Evolutionary conservation across 306 rosid genomes (phyloP).

Genomic region (Prunus armeniaca): DNA sequence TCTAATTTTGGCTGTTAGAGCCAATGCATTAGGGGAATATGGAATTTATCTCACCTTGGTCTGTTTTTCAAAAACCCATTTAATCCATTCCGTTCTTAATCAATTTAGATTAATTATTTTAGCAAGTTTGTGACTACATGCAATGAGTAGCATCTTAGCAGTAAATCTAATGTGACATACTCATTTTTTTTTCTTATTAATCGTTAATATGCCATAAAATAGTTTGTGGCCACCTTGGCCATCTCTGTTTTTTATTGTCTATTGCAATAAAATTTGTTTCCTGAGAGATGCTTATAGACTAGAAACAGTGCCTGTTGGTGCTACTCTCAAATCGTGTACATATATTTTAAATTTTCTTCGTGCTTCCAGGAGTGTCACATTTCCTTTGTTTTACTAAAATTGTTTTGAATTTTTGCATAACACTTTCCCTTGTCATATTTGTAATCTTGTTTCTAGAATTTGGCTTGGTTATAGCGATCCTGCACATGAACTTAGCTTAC

Average conservation of each 20-base stretch:
- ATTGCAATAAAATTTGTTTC: too few relatives aligned
- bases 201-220: not conserved
- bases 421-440: not conserved
- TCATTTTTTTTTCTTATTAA: not conserved
- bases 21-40: not conserved
- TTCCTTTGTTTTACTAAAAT: not conserved
- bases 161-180: not conserved
- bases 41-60: not conserved
- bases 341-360: not conserved
- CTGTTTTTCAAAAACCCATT: conserved; percentile 1
- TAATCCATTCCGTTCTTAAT: not conserved
- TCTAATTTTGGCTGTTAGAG: not conserved
- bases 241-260: too few relatives aligned
- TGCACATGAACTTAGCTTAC: not conserved
- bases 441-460: not conserved
- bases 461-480: not conserved
- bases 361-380: not conserved
- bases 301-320: not conserved
- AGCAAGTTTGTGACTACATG: not conserved
- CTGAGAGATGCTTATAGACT: not conserved
- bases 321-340: not conserved
- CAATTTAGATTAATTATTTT: not conserved
- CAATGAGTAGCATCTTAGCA: not conserved
- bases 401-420: not conserved
- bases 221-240: not conserved